Evolutionary conservation across 2,329 filamentous ascomycete species (phyloP).

Genomic region (Colletotrichum lupini): DNA sequence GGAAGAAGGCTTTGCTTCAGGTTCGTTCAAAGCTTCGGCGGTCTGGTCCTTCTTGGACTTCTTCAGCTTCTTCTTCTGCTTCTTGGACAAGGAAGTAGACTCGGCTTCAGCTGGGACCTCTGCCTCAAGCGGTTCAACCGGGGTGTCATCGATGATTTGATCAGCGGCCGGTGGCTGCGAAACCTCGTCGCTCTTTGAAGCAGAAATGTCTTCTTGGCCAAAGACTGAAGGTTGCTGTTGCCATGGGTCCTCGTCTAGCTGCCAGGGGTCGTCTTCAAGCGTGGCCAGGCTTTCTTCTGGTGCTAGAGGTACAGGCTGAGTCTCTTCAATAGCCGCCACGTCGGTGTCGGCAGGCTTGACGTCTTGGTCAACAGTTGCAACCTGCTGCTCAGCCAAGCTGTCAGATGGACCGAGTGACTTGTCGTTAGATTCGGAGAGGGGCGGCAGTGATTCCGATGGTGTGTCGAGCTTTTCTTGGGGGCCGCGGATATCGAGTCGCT

Average conservation of each 20-base stretch:
- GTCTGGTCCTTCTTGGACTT: conserved; percentile 34
- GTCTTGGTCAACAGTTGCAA: neutral
- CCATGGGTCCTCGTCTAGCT: neutral
- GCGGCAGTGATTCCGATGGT: neutral
- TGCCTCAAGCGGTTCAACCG: neutral
- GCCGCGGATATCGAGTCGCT: neutral
- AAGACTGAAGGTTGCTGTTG: neutral
- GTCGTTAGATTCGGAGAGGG: neutral
- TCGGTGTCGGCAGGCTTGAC: neutral
- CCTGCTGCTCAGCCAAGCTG: neutral
- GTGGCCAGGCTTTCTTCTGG: neutral
- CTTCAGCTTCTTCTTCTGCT: conserved; percentile 40
- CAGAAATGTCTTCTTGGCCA: neutral
- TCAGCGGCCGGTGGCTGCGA: neutral
- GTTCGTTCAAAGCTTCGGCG: conserved; percentile 9
- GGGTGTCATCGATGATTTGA: neutral
- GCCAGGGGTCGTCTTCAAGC: neutral
- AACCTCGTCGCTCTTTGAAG: neutral
- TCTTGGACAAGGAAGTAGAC: conserved; percentile 31
- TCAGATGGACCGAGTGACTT: neutral
- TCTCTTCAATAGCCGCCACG: neutral
- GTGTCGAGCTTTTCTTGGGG: neutral
- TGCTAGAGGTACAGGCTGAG: neutral
- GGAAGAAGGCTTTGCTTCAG: conserved; percentile 15
- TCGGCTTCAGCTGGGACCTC: neutral